Conservation (phyloP, 2,329 filamentous ascomycete genomes). For the Fusarium nisikadoi region DNA sequence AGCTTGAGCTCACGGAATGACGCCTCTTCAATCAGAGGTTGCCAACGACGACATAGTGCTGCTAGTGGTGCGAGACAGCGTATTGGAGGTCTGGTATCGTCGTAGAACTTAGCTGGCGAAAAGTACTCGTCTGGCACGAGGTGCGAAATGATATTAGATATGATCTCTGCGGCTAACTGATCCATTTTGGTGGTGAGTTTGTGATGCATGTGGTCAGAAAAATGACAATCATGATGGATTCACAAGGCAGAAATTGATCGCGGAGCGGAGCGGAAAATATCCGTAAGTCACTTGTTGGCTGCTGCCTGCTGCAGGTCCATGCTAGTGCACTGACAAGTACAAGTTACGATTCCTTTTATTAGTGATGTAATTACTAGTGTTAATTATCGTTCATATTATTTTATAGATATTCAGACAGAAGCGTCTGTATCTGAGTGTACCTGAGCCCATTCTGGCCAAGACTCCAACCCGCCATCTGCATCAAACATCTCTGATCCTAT, state of each 20-base stretch:
- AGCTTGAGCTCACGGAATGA: background rate
- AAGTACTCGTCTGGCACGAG: background rate
- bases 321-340: background rate
- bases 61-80: background rate
- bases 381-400: background rate
- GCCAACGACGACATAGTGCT: background rate
- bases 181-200: background rate
- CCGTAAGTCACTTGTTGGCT: background rate
- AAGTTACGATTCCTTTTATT: accelerated
- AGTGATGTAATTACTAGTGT: background rate
- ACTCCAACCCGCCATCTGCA: conserved; percentile 3
- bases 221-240: background rate
- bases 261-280: background rate
- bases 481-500: conserved; percentile 18
- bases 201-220: too few species aligned
- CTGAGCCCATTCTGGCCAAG: conserved; percentile 17
- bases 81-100: background rate
- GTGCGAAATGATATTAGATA: background rate
- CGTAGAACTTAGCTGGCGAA: background rate
- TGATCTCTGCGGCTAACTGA: background rate
- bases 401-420: background rate
- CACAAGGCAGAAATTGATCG: background rate
- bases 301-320: background rate
- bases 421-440: conserved; percentile 2
- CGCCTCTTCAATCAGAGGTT: background rate